phyloP scores from a whole-genome alignment of 805 yeast genomes.

The Saccharomycopsis fibuligera region DNA sequence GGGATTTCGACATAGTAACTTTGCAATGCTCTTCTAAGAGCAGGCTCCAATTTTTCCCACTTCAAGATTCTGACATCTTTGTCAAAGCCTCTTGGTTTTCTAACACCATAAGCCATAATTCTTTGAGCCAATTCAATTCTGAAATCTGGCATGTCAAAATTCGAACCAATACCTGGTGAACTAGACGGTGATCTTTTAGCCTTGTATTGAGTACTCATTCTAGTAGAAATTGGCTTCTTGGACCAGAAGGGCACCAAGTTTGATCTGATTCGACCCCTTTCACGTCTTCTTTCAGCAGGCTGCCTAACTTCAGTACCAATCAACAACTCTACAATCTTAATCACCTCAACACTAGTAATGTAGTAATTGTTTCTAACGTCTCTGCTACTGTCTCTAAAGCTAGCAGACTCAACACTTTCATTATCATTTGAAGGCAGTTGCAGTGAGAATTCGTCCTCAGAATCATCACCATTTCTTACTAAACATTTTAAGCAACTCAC shows the following conservation, averaged over 20 bases:
- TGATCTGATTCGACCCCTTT: slow-evolving; percentile 60
- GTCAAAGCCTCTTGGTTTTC: slow-evolving; percentile 65
- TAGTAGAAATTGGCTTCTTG: slow-evolving; percentile 48
- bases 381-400: slow-evolving; percentile 26
- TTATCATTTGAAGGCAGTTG: slow-evolving; percentile 15
- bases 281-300: slow-evolving; percentile 49
- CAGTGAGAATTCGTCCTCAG: slow-evolving; percentile 27
- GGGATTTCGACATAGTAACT: slow-evolving; percentile 60
- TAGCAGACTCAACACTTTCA: neutral
- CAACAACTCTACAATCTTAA: slow-evolving; percentile 55
- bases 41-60: slow-evolving; percentile 56
- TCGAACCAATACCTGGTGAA: neutral
- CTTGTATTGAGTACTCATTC: slow-evolving; percentile 13
- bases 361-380: slow-evolving; percentile 29
- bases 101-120: slow-evolving; percentile 54
- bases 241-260: slow-evolving; percentile 66
- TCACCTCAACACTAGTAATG: slow-evolving; percentile 62
- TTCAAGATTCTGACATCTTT: slow-evolving; percentile 57
- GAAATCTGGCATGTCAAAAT: slow-evolving; percentile 26
- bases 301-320: slow-evolving; percentile 44
- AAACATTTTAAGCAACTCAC: slow-evolving; percentile 52
- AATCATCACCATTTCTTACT: slow-evolving; percentile 28
- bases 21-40: slow-evolving; percentile 56
- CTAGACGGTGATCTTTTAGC: slow-evolving; percentile 3
- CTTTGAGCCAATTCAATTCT: slow-evolving; percentile 54